Evolutionary conservation across 2,329 filamentous ascomycete genomes (phyloP), one percentile per base, ranked within the genome.

Genomic region (Mycosphaerella arachidis): DNA sequence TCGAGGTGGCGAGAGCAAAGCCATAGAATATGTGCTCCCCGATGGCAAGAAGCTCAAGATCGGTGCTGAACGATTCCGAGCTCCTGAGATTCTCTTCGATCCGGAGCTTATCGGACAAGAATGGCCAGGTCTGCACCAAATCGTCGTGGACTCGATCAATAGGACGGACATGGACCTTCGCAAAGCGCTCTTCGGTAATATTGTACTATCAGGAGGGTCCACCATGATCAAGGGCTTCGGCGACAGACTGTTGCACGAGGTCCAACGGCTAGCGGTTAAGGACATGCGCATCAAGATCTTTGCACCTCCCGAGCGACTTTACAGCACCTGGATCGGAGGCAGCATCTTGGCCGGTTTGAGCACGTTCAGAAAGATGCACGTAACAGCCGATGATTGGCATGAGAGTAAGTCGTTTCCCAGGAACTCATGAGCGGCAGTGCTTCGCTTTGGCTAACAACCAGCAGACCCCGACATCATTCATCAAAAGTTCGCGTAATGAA

Each of bases 361-460:
- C 80, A 99, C 94, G 57, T 99, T 99, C 79, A 88, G 93, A 81
- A 99, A 97, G 93, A 99, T 99, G 94, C 97, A 94, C 92, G 94
- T 99, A 72, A 96, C 92, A 78, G 93, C 96, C 74, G 94, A 97
- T 73, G 94, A 99, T 81, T 99, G 94, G 94, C 94, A 99, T 75
- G 94, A 99, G 83, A 96, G 71, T 73, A 64, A 71, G 71, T 72
- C 53, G 60, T 61, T 54, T 51, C 53, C 29, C 48, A 20, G 16
- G 52, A 53, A n/a, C 48, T 48, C 52, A 20, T 46, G 55, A 64
- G 63, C 46, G 48, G 18, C 37, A 56, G 43, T 45, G 50, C 30
- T 27, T 53, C 46, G 37, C 48, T 31, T 59, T 63, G 56, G 59
- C 65, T 63, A 60, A 66, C 56, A 50, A 31, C 12, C 30, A 24